phyloP scores from a whole-genome alignment of 2,329 filamentous ascomycete genomes.

The Ampelomyces quisqualis region DNA sequence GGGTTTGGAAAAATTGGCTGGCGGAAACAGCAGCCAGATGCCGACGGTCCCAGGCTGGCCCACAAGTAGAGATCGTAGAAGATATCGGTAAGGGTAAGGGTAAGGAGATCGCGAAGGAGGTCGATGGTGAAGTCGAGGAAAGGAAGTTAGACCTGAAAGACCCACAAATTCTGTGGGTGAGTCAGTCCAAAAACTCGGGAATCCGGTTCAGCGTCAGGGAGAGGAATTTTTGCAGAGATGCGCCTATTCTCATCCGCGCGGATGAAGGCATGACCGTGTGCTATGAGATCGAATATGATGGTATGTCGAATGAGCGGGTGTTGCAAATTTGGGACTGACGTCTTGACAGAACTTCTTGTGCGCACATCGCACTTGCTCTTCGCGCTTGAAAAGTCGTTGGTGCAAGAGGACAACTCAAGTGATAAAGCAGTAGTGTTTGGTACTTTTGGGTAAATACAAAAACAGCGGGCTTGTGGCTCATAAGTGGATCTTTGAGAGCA shows the following conservation, averaged over 20 bases:
- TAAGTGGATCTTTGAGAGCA: too few species aligned
- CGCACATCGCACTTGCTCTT: constrained; percentile 36
- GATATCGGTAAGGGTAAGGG: constrained; percentile 27
- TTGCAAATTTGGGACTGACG: not conserved
- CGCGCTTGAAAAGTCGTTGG: constrained; percentile 64
- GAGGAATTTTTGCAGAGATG: constrained; percentile 48
- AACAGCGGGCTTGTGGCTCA: constrained; percentile 3
- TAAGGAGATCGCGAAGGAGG: constrained; percentile 19
- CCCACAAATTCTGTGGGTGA: constrained; percentile 66
- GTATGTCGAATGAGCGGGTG: constrained; percentile 49
- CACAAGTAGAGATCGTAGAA: constrained; percentile 26
- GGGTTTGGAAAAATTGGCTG: constrained; percentile 74
- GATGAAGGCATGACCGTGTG: constrained; percentile 67
- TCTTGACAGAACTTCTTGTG: constrained; percentile 30
- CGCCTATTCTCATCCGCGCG: constrained; percentile 57
- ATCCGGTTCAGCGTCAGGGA: constrained; percentile 66
- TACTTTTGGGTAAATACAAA: constrained; percentile 41
- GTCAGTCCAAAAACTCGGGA: constrained; percentile 62
- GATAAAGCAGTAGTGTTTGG: constrained; percentile 69
- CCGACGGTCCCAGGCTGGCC: constrained; percentile 13
- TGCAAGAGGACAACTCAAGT: constrained; percentile 59
- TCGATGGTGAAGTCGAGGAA: not conserved
- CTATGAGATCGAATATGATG: constrained; percentile 71
- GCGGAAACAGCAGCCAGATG: constrained; percentile 43
- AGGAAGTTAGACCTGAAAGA: constrained; percentile 15